Evolutionary conservation across 768 basidiomycete genomes (phyloP).

Genomic region (Mycena metata): DNA sequence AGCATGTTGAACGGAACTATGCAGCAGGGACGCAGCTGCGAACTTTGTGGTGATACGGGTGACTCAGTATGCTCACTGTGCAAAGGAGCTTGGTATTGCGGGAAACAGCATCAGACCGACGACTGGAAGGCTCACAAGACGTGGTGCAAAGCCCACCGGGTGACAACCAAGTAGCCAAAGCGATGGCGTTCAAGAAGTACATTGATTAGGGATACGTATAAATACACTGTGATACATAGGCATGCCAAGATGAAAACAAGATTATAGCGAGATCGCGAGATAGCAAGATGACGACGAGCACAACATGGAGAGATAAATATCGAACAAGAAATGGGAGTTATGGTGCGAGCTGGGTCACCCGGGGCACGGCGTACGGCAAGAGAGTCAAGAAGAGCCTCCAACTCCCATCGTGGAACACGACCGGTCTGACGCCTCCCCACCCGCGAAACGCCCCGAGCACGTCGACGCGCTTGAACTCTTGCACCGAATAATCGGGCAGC

Average conservation of each 20-base stretch:
- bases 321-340: not conserved
- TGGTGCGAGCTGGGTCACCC: slow-evolving; percentile 18
- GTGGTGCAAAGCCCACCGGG: no score
- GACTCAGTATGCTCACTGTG: no score
- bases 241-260: slow-evolving; percentile 6
- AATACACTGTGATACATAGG: no score
- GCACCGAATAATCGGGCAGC: slow-evolving; percentile 54
- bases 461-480: slow-evolving; percentile 62
- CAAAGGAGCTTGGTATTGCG: no score
- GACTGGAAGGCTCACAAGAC: no score
- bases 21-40: no score
- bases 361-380: slow-evolving; percentile 50
- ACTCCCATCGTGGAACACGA: slow-evolving; percentile 51
- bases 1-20: no score
- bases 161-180: no score
- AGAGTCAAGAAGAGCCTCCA: slow-evolving; percentile 65
- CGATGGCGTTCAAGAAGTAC: no score
- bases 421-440: slow-evolving; percentile 61
- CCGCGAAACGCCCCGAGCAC: slow-evolving; percentile 59
- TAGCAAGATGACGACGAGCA: not conserved
- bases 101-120: no score
- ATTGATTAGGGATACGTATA: no score
- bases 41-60: no score
- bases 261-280: slow-evolving; percentile 17
- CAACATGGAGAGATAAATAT: not conserved